phyloP scores from a whole-genome alignment of 805 yeast genomes.

The Vanderwaltozyma verrucispora region DNA sequence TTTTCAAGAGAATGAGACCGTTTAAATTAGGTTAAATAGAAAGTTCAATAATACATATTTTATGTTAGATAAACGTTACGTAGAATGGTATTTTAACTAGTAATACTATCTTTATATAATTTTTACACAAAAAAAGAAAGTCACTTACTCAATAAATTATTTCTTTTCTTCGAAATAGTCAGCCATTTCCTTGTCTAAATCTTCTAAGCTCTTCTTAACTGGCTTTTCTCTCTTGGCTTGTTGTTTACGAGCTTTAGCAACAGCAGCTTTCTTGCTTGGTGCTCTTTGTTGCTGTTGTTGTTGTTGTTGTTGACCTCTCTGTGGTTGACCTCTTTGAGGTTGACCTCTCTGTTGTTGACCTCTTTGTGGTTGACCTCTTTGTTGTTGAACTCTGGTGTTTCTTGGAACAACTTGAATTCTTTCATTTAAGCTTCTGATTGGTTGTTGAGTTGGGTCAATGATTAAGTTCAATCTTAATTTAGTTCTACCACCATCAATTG shows the following conservation, averaged over 20 bases:
- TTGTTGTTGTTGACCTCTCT: constrained; percentile 7
- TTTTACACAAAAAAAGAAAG: too few relatives aligned
- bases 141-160: constrained; percentile 2
- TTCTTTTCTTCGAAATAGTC: constrained; percentile 63
- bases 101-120: too few relatives aligned
- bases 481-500: constrained; percentile 78
- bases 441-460: constrained; percentile 71
- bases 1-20: too few relatives aligned
- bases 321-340: constrained; percentile 12
- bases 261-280: constrained; percentile 28
- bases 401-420: constrained; percentile 46
- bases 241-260: constrained; percentile 28
- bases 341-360: constrained; percentile 1
- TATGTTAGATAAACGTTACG: too few relatives aligned
- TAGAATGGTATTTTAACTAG: too few relatives aligned
- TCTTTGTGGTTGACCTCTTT: constrained; percentile 14
- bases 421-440: constrained; percentile 42
- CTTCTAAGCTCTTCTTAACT: constrained; percentile 72
- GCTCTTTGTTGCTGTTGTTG: constrained; percentile 13
- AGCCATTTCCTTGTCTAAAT: constrained; percentile 96
- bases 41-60: too few relatives aligned
- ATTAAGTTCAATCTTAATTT: constrained; percentile 73
- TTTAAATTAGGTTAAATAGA: too few relatives aligned
- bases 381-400: constrained; percentile 4
- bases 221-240: constrained; percentile 32